Conservation (phyloP, 2,329 filamentous ascomycete species). For the Cordyceps tenuipes region DNA sequence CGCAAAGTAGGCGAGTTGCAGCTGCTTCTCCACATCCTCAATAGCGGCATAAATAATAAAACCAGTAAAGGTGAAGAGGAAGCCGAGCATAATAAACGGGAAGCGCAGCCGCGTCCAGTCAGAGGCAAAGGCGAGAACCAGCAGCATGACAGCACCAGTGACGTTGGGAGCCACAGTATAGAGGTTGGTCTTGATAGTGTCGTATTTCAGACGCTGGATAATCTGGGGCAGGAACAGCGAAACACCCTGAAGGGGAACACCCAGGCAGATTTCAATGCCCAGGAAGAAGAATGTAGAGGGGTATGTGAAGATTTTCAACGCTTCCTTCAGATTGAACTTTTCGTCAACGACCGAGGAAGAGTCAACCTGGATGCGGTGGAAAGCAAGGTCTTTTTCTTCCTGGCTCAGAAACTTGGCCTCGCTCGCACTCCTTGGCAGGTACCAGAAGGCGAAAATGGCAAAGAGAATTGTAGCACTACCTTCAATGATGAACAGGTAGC, state of each 20-base stretch:
- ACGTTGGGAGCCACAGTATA: conserved; percentile 78
- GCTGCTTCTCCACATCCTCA: conserved; percentile 48
- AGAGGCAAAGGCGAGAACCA: conserved; percentile 63
- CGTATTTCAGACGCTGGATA: conserved; percentile 39
- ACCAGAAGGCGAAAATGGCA: conserved; percentile 58
- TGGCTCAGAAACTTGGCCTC: conserved; percentile 57
- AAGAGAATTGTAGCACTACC: conserved; percentile 50
- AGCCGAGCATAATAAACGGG: conserved; percentile 67
- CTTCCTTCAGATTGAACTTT: conserved; percentile 41
- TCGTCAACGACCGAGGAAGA: conserved; percentile 55
- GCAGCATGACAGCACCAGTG: conserved; percentile 61
- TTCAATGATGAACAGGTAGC: conserved; percentile 47
- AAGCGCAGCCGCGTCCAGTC: conserved; percentile 60
- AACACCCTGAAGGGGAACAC: conserved; percentile 49
- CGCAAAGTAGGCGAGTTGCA: conserved; percentile 65
- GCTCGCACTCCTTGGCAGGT: conserved; percentile 56
- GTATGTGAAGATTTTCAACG: conserved; percentile 42
- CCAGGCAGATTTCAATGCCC: conserved; percentile 49
- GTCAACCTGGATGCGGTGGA: conserved; percentile 67
- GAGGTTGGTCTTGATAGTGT: conserved; percentile 58
- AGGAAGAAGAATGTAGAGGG: conserved; percentile 43
- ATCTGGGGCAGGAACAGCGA: conserved; percentile 48
- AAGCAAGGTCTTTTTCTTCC: conserved; percentile 60
- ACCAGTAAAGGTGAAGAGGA: conserved; percentile 64
- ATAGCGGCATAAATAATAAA: conserved; percentile 74